These are phyloP conservation scores for Solanum etuberosum DNA, from an alignment of 257 asterid species.

Conservation along the genomic window DNA sequence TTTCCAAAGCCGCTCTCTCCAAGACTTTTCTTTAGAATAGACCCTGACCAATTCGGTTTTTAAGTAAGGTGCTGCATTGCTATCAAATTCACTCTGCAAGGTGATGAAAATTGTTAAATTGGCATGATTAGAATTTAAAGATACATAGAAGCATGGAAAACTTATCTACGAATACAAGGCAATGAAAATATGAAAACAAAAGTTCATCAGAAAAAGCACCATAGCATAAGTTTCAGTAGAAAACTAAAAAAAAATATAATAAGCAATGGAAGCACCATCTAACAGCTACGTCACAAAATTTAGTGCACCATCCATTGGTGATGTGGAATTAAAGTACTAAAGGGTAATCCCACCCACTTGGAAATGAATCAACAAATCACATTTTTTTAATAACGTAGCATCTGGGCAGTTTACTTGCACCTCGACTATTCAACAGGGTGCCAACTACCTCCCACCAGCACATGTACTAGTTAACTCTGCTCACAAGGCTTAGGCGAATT, in stretches of 20 bases:
- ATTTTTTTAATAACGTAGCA: neutral
- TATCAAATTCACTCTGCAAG: constrained; percentile 56
- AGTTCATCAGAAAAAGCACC: neutral
- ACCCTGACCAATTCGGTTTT: constrained; percentile 60
- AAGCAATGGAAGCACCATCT: neutral
- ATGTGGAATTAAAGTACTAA: neutral
- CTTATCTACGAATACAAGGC: neutral
- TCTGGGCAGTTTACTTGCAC: neutral
- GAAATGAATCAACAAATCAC: neutral
- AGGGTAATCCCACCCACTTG: neutral
- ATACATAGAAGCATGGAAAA: neutral
- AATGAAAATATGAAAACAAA: neutral
- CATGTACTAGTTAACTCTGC: neutral
- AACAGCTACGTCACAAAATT: neutral
- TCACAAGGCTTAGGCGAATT: neutral
- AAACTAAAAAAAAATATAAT: neutral
- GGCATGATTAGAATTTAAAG: neutral
- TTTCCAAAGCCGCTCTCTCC: constrained; percentile 85
- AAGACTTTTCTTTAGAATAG: constrained; percentile 49
- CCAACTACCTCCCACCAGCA: neutral
- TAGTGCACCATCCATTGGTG: neutral
- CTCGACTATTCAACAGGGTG: neutral
- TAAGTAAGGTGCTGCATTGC: constrained; percentile 51
- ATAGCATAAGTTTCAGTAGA: neutral
- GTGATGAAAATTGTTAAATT: constrained; percentile 6